phyloP scores from a whole-genome alignment of 768 basidiomycete species.

The Russula vinacea region DNA sequence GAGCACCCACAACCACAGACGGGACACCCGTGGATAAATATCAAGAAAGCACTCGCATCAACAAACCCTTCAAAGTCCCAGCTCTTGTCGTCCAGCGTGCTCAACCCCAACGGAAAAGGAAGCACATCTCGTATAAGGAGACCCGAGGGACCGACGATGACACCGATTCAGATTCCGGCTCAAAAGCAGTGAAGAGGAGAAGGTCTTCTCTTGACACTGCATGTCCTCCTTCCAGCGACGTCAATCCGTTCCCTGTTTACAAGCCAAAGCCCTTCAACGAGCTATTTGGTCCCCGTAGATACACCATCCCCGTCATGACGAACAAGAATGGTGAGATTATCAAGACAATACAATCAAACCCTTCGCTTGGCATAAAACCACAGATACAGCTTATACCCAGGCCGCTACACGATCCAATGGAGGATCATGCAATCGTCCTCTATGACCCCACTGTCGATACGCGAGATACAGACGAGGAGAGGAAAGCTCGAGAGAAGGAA shows the following conservation, averaged over 20 bases:
- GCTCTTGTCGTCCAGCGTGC: constrained; percentile 49
- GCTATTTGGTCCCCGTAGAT: constrained; percentile 48
- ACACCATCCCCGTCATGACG: constrained; percentile 80
- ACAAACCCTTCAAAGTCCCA: constrained; percentile 80
- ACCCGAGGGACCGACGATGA: constrained; percentile 50
- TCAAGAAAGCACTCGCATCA: constrained; percentile 67
- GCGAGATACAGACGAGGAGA: constrained; percentile 84
- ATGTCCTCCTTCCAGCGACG: constrained; percentile 51
- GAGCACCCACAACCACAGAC: constrained; percentile 65
- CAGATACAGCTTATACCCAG: constrained; percentile 78
- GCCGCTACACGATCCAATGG: constrained; percentile 96
- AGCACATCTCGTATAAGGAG: constrained; percentile 83
- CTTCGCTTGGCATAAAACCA: constrained; percentile 82
- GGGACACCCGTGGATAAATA: constrained; percentile 65
- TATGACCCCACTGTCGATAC: constrained; percentile 97
- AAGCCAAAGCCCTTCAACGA: constrained; percentile 74
- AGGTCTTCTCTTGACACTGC: constrained; percentile 59
- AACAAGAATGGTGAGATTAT: constrained; percentile 66
- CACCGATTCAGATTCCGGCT: constrained; percentile 56
- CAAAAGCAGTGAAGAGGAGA: constrained; percentile 51
- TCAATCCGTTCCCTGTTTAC: constrained; percentile 79
- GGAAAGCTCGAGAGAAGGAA: constrained; percentile 67
- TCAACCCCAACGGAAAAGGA: constrained; percentile 77
- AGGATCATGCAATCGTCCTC: constrained; percentile 94
- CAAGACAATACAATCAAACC: constrained; percentile 54